Base-by-base conservation (phyloP, 441 rosid species). In the Biscutella laevigata region DNA sequence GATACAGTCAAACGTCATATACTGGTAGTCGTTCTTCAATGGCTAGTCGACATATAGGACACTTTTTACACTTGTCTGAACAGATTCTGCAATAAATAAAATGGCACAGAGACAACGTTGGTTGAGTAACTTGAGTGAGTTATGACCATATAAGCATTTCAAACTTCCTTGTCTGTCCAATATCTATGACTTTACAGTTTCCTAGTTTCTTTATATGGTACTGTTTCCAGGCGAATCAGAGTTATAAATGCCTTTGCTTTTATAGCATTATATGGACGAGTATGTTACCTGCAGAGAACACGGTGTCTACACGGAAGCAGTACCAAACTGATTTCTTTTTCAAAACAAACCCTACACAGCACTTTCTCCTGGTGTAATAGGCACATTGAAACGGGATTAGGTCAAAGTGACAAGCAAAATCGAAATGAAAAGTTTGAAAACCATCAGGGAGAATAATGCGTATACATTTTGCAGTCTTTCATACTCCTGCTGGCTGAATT, bases 261-360 rank as follows among this genome's bases (percentile, higher is more conserved):
- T 7, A 3, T 37, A 38, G 30, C 24, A 12, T 12, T 21, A 12
- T 13, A 11, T 28, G 26, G 26, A 10, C 1, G 10, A 34, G n/a
- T 9, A 37, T 27, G 4, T 50, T 81, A 86, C 98, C 97, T 76
- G 89, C 97, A 92, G 64, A 88, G 95, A 26, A 81, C 78, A 20
- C 79, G 97, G 63, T 92, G 99, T 67, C 94, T 77, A 60, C 99
- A 92, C 0, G 97, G 99, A 64, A 92, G 99, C 55, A 88, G 78
- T 45, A 92, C 95, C 22, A 92, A 68, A 28, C 83, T 79, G 42
- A 92, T 92, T 60, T 88, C 95, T 39, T 80, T 72, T 77, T 86
- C 95, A 34, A 92, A 92, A 76, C 98, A 92, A 64, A 92, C 83
- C 66, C 92, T 77, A 68, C 99, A 92, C 42, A 92, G 53, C 15